Percentiles rank a stretch among this genome's conserved stretches.
phyloP scores from a whole-genome alignment of 371 early-diverging fungal genomes.

The Syncephalastrum racemosum region DNA sequence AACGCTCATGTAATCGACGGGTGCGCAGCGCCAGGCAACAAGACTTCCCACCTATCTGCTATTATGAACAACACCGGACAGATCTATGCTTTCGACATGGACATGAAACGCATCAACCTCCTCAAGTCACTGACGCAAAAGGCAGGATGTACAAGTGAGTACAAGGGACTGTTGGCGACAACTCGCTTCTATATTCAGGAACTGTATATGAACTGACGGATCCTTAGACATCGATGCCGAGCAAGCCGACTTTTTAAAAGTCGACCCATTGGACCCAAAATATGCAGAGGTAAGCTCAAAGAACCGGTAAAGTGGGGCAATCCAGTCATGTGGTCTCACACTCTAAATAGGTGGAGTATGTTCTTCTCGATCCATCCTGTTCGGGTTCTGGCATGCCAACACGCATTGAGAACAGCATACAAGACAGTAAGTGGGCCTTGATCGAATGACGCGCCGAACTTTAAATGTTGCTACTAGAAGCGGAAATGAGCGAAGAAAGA shows the following conservation, averaged over 20 bases:
- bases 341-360: constrained; percentile 72
- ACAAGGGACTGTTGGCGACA: background rate
- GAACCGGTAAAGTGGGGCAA: background rate
- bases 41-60: constrained; percentile 90
- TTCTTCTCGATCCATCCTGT: constrained; percentile 97
- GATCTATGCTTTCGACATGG: constrained; percentile 93
- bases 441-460: no score
- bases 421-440: no score
- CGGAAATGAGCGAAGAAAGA: constrained; percentile 59
- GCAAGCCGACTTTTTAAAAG: constrained; percentile 67
- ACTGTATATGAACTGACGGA: background rate
- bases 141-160: constrained; percentile 84
- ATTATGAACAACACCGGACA: constrained; percentile 85
- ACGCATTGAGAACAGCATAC: no score
- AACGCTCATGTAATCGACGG: constrained; percentile 88
- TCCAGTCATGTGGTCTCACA: background rate
- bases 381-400: constrained; percentile 92
- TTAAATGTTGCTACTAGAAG: constrained; percentile 4
- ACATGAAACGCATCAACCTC: constrained; percentile 75
- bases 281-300: constrained; percentile 52
- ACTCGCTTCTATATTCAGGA: background rate
- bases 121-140: constrained; percentile 72
- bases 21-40: constrained; percentile 99
- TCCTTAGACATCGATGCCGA: constrained; percentile 57
- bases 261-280: constrained; percentile 59